Percentiles rank a stretch among this genome's conserved stretches.
Conservation (phyloP, 805 yeast genomes). For the Wickerhamomyces ciferrii region DNA sequence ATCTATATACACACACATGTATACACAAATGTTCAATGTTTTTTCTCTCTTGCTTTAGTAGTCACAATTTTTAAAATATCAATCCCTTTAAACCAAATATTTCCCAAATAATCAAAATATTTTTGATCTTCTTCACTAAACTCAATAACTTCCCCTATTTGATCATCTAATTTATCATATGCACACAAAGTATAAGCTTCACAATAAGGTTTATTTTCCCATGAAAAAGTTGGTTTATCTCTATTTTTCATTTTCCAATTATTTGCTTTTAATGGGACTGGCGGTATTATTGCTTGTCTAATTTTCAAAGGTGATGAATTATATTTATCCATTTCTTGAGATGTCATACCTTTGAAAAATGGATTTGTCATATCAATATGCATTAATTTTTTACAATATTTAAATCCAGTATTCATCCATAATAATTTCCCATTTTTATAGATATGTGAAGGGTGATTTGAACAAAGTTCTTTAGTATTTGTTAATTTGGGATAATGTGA, state of each 20-base stretch:
- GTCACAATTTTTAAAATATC: neutral
- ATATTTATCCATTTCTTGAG: slow-evolving; percentile 21
- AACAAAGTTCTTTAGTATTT: slow-evolving; percentile 33
- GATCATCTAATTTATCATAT: slow-evolving; percentile 31
- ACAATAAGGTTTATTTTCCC: slow-evolving; percentile 45
- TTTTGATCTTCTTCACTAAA: slow-evolving; percentile 4
- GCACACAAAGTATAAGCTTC: slow-evolving; percentile 54
- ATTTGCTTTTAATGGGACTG: slow-evolving; percentile 29
- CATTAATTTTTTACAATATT: slow-evolving; percentile 33
- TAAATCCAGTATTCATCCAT: slow-evolving; percentile 55
- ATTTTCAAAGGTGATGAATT: slow-evolving; percentile 32
- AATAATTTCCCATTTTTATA: slow-evolving; percentile 39
- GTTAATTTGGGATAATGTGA: slow-evolving; percentile 4
- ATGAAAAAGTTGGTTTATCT: slow-evolving; percentile 10
- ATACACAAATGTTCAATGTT: too few relatives aligned
- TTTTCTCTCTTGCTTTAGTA: neutral
- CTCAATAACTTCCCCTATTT: slow-evolving; percentile 4
- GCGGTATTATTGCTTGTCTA: slow-evolving; percentile 42
- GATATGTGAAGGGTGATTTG: slow-evolving; percentile 54
- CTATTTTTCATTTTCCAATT: slow-evolving; percentile 1
- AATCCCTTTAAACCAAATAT: slow-evolving; percentile 6
- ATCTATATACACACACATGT: too few relatives aligned
- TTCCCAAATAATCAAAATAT: slow-evolving; percentile 7
- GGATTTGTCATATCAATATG: slow-evolving; percentile 4
- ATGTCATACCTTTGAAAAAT: slow-evolving; percentile 2